Evolutionary conservation across 75 land plant genomes (phyloP), one percentile per base, ranked within the genome.

Genomic region (Isoetes taiwanensis): DNA sequence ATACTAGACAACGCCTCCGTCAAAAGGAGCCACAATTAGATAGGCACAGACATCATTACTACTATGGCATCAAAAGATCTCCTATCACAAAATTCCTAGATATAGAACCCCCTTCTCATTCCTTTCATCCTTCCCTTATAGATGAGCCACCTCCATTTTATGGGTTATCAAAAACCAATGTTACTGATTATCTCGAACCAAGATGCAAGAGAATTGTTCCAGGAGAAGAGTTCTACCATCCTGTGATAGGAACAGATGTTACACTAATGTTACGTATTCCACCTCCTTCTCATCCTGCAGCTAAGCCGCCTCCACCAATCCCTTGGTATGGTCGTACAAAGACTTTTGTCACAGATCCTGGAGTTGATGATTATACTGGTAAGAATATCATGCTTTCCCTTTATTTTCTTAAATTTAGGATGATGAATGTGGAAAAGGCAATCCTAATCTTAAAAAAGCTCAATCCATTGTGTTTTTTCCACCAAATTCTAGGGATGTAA

Each of bases 291-390:
- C 50, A 46, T 23, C 50, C 50, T 6, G 50, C 50, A n/a, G 39
- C 39, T 37, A 46, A 46, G 6, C 6, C 16, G 50, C 6, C 6
- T 5, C 21, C 16, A 23, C 50, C 50, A 16, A 23, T 19, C 5
- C n/a, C 50, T 6, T 46, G 50, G 50, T 23, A 46, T 46, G 50
- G 50, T 6, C 5, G 50, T 19, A 46, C 50, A 16, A 46, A 46
- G 50, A 46, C 50, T 19, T 46, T 46, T n/a, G 50, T 46, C 19
- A 46, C 50, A 23, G 50, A 46, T 46, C 50, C 50, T 46, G 50
- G n/a, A 5, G 50, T 46, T 3, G 50, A 46, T 19, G 50, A 46
- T 46, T 46, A 19, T 23, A 46, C 50, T 19, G 50, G 50, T 46
- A 46, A 8, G 50, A n/a, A n/a, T n/a, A n/a, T n/a, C n/a, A n/a